Percentiles rank a stretch among this genome's conserved stretches.
phyloP scores from a whole-genome alignment of 1,284 basidiomycete species.

The Sporisorium graminicola region DNA sequence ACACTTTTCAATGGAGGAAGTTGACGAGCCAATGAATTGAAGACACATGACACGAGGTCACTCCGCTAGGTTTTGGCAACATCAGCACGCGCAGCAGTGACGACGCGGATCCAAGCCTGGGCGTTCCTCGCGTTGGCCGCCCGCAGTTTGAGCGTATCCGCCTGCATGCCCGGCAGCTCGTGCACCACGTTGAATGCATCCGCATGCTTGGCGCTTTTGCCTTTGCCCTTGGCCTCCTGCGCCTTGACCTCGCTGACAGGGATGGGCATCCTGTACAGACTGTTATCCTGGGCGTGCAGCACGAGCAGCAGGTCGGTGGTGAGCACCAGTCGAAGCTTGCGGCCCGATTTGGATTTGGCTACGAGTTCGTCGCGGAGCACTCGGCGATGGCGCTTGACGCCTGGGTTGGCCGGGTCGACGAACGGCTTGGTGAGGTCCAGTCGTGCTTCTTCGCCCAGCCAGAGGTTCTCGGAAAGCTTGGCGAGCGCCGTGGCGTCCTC shows the following conservation, averaged over 20 bases:
- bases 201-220: conserved; percentile 13
- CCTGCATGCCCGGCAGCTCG: conserved; percentile 6
- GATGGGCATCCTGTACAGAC: conserved; percentile 58
- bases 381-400: conserved; percentile 71
- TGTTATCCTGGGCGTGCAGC: conserved; percentile 39
- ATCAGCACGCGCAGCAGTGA: conserved; percentile 10
- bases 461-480: conserved; percentile 81
- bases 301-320: conserved; percentile 69
- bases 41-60: not conserved
- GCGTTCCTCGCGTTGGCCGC: conserved; percentile 23
- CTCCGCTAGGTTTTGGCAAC: not conserved
- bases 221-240: conserved; percentile 18
- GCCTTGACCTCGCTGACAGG: conserved; percentile 53
- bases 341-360: conserved; percentile 84
- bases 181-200: conserved; percentile 38
- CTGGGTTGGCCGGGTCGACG: conserved; percentile 76
- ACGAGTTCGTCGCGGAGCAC: conserved; percentile 84
- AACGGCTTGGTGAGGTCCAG: conserved; percentile 88
- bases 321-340: conserved; percentile 76
- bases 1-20: no score
- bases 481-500: conserved; percentile 81
- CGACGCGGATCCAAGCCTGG: conserved; percentile 25
- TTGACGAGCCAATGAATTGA: no score
- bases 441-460: conserved; percentile 73
- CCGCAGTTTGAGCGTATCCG: conserved; percentile 34